Percentiles rank a stretch among this genome's conserved stretches.
Conservation (phyloP, 768 basidiomycete genomes). For the Boletus rubroflammeus region DNA sequence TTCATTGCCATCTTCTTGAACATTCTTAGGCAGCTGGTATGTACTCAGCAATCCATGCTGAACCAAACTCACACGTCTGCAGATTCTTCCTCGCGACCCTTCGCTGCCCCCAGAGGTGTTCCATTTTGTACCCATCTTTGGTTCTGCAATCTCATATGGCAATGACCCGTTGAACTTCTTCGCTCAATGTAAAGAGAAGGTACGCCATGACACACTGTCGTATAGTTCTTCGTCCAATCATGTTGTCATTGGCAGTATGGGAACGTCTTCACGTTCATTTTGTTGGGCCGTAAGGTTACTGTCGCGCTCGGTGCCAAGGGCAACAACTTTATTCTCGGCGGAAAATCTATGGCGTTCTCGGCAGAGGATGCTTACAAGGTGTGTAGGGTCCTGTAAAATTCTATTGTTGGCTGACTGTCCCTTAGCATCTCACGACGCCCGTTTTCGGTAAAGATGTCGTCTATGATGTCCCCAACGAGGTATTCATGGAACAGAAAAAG, state of each 20-base stretch:
- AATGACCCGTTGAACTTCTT: slow-evolving; percentile 92
- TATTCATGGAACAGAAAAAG: slow-evolving; percentile 99
- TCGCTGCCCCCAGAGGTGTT: slow-evolving; percentile 88
- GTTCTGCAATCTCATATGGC: slow-evolving; percentile 86
- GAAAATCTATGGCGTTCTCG: slow-evolving; percentile 86
- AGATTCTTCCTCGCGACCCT: slow-evolving; percentile 67
- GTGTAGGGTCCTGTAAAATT: slow-evolving; percentile 15
- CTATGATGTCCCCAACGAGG: slow-evolving; percentile 93
- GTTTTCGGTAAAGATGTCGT: slow-evolving; percentile 98
- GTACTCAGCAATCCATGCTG: slow-evolving; percentile 17
- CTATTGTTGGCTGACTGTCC: background rate
- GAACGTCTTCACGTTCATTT: slow-evolving; percentile 92
- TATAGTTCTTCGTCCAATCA: background rate
- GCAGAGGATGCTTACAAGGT: slow-evolving; percentile 98
- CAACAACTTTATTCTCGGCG: slow-evolving; percentile 91
- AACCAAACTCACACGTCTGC: slow-evolving; percentile 2
- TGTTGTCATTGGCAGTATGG: slow-evolving; percentile 62
- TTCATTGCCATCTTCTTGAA: slow-evolving; percentile 68
- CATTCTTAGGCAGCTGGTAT: slow-evolving; percentile 73
- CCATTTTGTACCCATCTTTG: slow-evolving; percentile 87
- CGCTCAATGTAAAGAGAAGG: slow-evolving; percentile 74
- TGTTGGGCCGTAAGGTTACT: slow-evolving; percentile 87
- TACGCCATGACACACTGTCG: slow-evolving; percentile 30
- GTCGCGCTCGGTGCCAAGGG: slow-evolving; percentile 89
- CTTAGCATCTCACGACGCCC: slow-evolving; percentile 84